These are phyloP conservation scores for Rhodosporidiobolus sp. DNA, from an alignment of 768 basidiomycete species.

Conservation along the genomic window DNA sequence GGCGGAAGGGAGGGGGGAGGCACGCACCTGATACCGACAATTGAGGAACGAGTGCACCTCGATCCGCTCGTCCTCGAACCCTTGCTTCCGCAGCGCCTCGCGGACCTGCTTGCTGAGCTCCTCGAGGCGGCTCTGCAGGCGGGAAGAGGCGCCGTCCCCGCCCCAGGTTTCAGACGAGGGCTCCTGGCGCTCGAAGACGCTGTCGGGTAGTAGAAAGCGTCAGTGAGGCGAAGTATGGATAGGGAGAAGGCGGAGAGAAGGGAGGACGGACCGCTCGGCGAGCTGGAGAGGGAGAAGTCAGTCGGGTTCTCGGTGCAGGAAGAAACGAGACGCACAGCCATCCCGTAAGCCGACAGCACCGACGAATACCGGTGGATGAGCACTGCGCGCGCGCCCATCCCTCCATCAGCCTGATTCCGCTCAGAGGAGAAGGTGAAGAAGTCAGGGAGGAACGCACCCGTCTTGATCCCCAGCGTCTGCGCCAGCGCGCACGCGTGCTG, in stretches of 20 bases:
- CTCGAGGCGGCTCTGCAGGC: conserved; percentile 59
- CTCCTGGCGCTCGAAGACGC: conserved; percentile 83
- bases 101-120: conserved; percentile 63
- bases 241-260: not conserved
- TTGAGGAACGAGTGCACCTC: conserved; percentile 62
- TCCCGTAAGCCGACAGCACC: conserved; percentile 84
- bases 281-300: conserved; percentile 2
- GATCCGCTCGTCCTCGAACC: conserved; percentile 70
- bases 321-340: not conserved
- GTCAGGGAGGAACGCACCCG: conserved; percentile 5
- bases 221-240: not conserved
- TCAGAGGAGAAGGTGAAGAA: not conserved
- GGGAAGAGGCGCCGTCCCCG: not conserved
- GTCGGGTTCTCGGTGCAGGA: not conserved
- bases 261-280: conserved; percentile 7
- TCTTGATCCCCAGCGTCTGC: conserved; percentile 1
- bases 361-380: conserved; percentile 88
- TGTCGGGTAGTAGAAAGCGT: not conserved
- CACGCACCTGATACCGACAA: conserved; percentile 41
- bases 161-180: conserved; percentile 60
- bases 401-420: conserved; percentile 49
- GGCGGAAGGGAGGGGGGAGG: conserved; percentile 53
- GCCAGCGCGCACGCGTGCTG: conserved; percentile 40
- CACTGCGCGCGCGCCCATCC: conserved; percentile 76
- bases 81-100: conserved; percentile 67